Conservation (phyloP, 73 alveolate species). For the Halteria grandinella region DNA sequence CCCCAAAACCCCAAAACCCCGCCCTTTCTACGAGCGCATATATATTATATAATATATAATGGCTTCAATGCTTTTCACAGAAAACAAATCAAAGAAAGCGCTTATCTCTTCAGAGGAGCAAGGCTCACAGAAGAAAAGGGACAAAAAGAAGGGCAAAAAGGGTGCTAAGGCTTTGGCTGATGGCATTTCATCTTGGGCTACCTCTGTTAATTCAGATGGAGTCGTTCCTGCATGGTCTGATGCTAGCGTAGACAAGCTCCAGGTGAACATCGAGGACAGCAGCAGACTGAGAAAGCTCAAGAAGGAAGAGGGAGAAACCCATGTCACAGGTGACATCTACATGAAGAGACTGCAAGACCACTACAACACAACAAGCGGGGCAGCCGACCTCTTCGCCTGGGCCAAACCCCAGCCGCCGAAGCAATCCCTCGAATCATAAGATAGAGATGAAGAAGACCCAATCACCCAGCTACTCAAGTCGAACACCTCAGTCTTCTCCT, state of each 20-base stretch:
- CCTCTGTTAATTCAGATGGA: too few species aligned
- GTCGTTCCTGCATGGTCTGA: constrained; percentile 61
- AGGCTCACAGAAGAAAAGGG: too few species aligned
- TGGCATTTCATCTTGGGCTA: too few species aligned
- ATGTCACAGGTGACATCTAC: constrained; percentile 35
- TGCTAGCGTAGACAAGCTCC: constrained; percentile 8
- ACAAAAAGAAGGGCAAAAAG: too few species aligned
- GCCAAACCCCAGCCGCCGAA: constrained; percentile 38
- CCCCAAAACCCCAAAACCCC: too few species aligned
- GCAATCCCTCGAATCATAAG: constrained; percentile 10
- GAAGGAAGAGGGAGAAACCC: constrained; percentile 48
- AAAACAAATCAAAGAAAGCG: too few species aligned
- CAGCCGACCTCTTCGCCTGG: constrained; percentile 47
- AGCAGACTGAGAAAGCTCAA: constrained; percentile 42
- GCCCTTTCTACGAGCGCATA: too few species aligned
- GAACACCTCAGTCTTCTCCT: constrained; percentile 17
- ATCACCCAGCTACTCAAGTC: constrained; percentile 20
- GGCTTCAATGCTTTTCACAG: too few species aligned
- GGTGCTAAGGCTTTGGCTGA: too few species aligned
- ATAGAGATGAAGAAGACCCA: constrained; percentile 47
- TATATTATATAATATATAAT: too few species aligned
- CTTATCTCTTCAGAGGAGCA: too few species aligned
- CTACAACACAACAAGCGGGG: constrained; percentile 18
- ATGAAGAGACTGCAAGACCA: constrained; percentile 32
- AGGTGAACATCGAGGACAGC: constrained; percentile 22